Evolutionary conservation across 305 asterid genomes (phyloP), one percentile per base, ranked within the genome.

Genomic region (Rubia tinctorum): DNA sequence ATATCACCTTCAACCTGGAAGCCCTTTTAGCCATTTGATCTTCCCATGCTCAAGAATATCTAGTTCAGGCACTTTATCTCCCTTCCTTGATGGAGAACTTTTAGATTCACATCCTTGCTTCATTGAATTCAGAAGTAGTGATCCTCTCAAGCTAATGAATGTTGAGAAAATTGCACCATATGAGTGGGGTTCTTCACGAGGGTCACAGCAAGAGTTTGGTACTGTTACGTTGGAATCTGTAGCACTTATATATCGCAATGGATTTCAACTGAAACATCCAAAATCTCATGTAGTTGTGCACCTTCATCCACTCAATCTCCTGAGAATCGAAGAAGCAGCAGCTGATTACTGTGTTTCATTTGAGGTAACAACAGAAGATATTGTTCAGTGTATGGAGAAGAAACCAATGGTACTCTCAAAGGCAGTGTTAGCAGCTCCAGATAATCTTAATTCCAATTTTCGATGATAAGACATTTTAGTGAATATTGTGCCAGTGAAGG

Each of bases 41-140:
- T 95, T 97, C 4, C 98, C 98, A 8, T 68, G 96, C 84, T 91
- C 97, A 2, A 97, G 93, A 75, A 88, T 89, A 18, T 90, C 97
- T n/a, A 89, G 89, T 51, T 93, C 98, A 27, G 97, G 98, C 77
- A 90, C 98, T n/a, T 88, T 92, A 8, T 92, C 99, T 12, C 99
- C 99, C 66, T 87, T 94, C 53, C 93, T 80, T 18, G 95, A 91
- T 79, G 79, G 79, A 14, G 96, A 91, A 71, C 80, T 78, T 72
- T 77, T 79, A 71, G 77, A 83, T n/a, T 89, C 86, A 20, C 87
- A 81, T 53, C 93, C 91, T 37, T 86, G 84, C 53, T 86, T 90
- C 69, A 90, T 86, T 7, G 89, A 89, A 77, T 82, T 84, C 76
- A 75, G 76, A 68, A 80, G 37, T 30, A 30, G 37, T 30, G 37